phyloP scores from a whole-genome alignment of 1,139 yeast species.

The Yamadazyma sp. region DNA sequence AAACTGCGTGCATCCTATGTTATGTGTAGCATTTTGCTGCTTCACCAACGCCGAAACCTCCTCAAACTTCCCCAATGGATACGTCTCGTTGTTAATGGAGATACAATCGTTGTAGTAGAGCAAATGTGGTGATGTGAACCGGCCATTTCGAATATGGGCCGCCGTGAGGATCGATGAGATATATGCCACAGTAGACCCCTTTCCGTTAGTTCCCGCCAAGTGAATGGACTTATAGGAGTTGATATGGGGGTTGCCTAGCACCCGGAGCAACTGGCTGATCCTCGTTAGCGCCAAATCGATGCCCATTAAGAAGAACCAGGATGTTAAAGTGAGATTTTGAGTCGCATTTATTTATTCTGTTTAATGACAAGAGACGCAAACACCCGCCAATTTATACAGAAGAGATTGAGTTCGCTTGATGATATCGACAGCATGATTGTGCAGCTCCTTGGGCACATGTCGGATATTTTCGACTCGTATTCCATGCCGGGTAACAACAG shows the following conservation, averaged over 20 bases:
- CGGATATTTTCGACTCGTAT: constrained; percentile 42
- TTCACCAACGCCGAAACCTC: constrained; percentile 41
- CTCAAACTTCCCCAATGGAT: constrained; percentile 47
- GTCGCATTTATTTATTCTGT: no score
- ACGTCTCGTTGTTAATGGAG: constrained; percentile 58
- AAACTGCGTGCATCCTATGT: constrained; percentile 78
- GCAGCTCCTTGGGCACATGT: constrained; percentile 39
- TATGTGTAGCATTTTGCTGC: constrained; percentile 29
- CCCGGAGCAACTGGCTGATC: constrained; percentile 51
- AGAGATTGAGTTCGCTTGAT: constrained; percentile 45
- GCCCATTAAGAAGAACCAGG: constrained; percentile 30
- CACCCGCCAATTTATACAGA: constrained; percentile 38
- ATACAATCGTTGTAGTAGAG: constrained; percentile 74
- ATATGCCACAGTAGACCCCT: constrained; percentile 87
- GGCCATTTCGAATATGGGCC: constrained; percentile 58
- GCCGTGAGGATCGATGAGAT: constrained; percentile 59
- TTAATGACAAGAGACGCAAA: background rate
- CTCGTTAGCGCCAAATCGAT: constrained; percentile 66
- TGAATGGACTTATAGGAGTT: constrained; percentile 62
- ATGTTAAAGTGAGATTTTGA: no score
- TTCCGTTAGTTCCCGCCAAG: constrained; percentile 93
- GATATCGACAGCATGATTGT: constrained; percentile 47
- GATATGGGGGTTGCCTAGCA: constrained; percentile 69
- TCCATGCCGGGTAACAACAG: constrained; percentile 20
- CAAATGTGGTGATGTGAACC: constrained; percentile 87